Base-by-base conservation (phyloP, 257 asterid genomes). In the Paraleonurus japonicus region DNA sequence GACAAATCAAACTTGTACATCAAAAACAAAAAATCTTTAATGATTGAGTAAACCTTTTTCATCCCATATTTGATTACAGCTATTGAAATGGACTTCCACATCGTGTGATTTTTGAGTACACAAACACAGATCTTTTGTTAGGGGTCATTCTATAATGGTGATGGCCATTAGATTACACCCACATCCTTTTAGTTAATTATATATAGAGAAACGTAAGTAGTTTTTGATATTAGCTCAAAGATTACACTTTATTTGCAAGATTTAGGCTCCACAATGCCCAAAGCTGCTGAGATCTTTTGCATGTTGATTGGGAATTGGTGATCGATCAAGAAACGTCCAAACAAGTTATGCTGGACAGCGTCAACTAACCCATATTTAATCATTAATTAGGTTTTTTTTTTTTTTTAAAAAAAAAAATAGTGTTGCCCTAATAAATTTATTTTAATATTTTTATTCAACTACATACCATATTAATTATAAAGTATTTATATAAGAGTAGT, bases 21-120 rank as follows among this genome's bases (percentile, higher is more conserved):
- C 45, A 57, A 57, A 51, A 51, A 9, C 30, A 6, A 51, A 43
- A 22, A 70, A 59, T 71, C 15, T 28, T 45, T 24, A 47, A 62
- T 64, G 70, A 70, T 70, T 74, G 51, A 47, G 37, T 19, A 16
- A 4, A 37, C 1, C 65, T 74, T 24, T 70, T 30, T 2, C 11
- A 75, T 71, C 73, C 70, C 57, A 54, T 68, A 68, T 75, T 76
- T 63, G 81, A 65, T 72, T 80, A 80, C 84, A 80, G 81, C 84
- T 76, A 63, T 47, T 70, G 77, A 69, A 67, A 48, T 50, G 45
- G 78, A 75, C 54, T 43, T 54, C 58, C 79, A 76, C 26, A 65
- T 57, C 12, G 73, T 17, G 55, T 58, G 74, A 50, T 12, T 16
- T 61, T 16, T 26, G 11, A 28, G 19, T 10, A 17, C 19, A 61